Percentiles rank a stretch among this genome's conserved stretches.
Evolutionary conservation across 495 filamentous ascomycete genomes (phyloP).

Genomic region (Xylona heveae): DNA sequence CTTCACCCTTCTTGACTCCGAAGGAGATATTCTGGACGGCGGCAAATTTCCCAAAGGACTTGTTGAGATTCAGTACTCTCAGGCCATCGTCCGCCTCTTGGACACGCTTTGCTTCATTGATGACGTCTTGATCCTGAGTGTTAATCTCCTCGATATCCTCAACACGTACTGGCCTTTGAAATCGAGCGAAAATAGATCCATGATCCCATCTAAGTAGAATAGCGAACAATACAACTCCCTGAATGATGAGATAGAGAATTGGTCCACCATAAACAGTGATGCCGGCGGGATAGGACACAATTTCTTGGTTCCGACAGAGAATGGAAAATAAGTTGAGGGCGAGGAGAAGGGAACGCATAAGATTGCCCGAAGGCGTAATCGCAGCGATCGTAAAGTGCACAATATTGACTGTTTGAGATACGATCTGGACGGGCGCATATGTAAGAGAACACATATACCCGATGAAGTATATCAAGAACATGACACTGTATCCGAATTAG

Average conservation of each 20-base stretch:
- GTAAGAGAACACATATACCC: constrained; percentile 46
- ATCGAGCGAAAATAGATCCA: constrained; percentile 29
- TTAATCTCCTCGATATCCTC: constrained; percentile 24
- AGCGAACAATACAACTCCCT: constrained; percentile 41
- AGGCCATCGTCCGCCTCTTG: constrained; percentile 38
- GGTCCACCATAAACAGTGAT: constrained; percentile 58
- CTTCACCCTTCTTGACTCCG: constrained; percentile 50
- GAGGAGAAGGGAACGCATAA: constrained; percentile 47
- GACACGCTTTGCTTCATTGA: constrained; percentile 24
- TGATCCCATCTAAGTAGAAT: constrained; percentile 53
- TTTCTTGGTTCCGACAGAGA: constrained; percentile 36
- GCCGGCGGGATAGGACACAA: constrained; percentile 45
- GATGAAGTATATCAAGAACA: constrained; percentile 65
- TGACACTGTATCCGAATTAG: constrained; percentile 16
- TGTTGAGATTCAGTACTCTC: constrained; percentile 52
- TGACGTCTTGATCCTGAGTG: constrained; percentile 23
- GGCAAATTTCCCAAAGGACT: constrained; percentile 42
- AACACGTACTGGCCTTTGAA: constrained; percentile 15
- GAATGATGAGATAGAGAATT: constrained; percentile 52
- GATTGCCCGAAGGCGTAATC: constrained; percentile 45
- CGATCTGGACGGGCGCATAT: constrained; percentile 36
- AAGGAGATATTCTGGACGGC: constrained; percentile 73
- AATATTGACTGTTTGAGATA: constrained; percentile 34
- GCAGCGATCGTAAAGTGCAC: constrained; percentile 46
- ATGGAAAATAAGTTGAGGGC: constrained; percentile 59